Base-by-base conservation (phyloP, 2,329 filamentous ascomycete species). In the Botrytis fabae region DNA sequence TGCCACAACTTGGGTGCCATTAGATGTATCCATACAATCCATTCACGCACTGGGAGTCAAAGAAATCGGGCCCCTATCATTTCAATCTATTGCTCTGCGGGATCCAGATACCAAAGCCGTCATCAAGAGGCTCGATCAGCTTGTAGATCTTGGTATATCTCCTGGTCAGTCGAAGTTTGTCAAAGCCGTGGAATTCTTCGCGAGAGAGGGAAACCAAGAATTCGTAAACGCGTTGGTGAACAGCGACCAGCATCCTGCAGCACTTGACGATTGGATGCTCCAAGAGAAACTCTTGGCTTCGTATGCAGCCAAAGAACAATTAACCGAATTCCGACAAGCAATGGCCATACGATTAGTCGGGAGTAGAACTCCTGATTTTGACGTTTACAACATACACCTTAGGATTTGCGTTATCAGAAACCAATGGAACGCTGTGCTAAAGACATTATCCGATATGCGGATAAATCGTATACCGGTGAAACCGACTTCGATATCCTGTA, bases 81-180 rank as follows among this genome's bases (percentile, higher is more conserved):
- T 97, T 32, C 92, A 94, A 76, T 91, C 95, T 63, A 89, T 97
- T 81, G 93, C 91, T 5, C 81, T 92, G 18, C 87, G 93, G 78
- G 88, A 92, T 70, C 81, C 84, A 2, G 86, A 86, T 16, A 81
- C 89, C 0, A 82, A 86, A 46, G 86, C 85, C 10, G 83, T 96
- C n/a, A 79, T 85, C 38, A 80, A 83, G 0, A 88, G 89, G 46
- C 86, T 97, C 40, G 80, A 85, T 40, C 86, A 89, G 71, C 84
- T 97, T 4, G 84, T 87, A 74, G 83, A 85, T 69, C 83, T 88
- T 9, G 89, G 89, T 0, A 92, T 97, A 44, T 84, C 85, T 0
- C 84, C 93, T 42, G 86, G 88, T 6, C 82, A 85, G 8, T 90
- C 88, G 7, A 85, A 87, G 3, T 97, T 94, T 79, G 87, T 89